Percentiles rank a stretch among this genome's conserved stretches.
phyloP scores from a whole-genome alignment of 2,329 filamentous ascomycete species.

The Basipetospora chlamydospora region DNA sequence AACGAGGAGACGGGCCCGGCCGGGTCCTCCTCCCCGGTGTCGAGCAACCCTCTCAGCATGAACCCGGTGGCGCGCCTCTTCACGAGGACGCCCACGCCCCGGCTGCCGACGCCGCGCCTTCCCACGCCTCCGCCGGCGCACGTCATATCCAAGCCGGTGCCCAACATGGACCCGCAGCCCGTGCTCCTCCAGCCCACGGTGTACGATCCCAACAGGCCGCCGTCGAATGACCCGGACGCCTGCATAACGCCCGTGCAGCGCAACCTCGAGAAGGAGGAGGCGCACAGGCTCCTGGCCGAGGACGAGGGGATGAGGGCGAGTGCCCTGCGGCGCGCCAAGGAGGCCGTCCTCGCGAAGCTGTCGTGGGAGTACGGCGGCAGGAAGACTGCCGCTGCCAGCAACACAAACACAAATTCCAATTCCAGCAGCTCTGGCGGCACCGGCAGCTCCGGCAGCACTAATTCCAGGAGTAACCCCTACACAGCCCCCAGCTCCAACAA shows the following conservation, averaged over 20 bases:
- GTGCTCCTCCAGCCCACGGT: constrained; percentile 40
- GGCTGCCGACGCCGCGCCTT: constrained; percentile 14
- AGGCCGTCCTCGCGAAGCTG: constrained; percentile 44
- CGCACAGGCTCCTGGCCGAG: constrained; percentile 40
- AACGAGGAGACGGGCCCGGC: constrained; percentile 4
- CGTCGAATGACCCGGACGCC: constrained; percentile 17
- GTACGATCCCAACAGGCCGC: constrained; percentile 29
- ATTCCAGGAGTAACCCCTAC: no score
- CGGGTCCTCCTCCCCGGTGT: no score
- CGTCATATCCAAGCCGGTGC: constrained; percentile 36
- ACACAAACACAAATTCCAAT: no score
- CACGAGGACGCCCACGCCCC: constrained; percentile 12
- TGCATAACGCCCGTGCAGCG: constrained; percentile 44
- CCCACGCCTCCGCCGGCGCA: no score
- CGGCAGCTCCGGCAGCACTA: no score
- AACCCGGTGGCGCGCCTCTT: no score
- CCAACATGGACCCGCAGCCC: constrained; percentile 31
- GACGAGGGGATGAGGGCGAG: constrained; percentile 38
- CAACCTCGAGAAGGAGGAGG: constrained; percentile 40
- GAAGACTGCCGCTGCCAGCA: no score
- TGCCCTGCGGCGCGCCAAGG: constrained; percentile 43
- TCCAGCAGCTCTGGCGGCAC: no score
- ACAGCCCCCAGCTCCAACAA: no score
- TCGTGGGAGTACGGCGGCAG: constrained; percentile 29
- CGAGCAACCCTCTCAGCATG: no score